phyloP scores from a whole-genome alignment of 768 basidiomycete genomes.

The Phanerochaete carnosa region DNA sequence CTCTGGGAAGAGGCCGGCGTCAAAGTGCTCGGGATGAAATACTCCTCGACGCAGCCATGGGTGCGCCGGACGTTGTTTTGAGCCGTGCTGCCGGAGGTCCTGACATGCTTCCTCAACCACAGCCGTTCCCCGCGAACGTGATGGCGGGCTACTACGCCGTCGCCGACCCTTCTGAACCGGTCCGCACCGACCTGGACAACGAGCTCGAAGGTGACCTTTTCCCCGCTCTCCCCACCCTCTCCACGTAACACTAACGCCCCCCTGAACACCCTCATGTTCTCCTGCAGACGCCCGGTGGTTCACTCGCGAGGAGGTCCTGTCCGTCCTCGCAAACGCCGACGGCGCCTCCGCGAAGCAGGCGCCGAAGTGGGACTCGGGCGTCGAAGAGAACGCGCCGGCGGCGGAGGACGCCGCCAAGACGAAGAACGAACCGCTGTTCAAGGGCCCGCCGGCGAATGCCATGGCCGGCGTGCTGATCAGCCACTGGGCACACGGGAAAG shows the following conservation, averaged over 20 bases:
- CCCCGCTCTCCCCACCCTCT: neutral
- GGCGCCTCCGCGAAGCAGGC: conserved; percentile 16
- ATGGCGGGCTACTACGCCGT: conserved; percentile 90
- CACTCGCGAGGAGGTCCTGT: conserved; percentile 66
- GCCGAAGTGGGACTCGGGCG: conserved; percentile 19
- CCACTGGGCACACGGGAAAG: conserved; percentile 69
- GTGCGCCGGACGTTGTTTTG: conserved; percentile 37
- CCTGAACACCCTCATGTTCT: neutral
- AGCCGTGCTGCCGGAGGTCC: neutral
- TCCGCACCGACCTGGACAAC: conserved; percentile 87
- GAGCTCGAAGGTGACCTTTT: conserved; percentile 74
- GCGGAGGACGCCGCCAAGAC: neutral
- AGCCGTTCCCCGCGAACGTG: conserved; percentile 89
- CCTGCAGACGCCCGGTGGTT: conserved; percentile 84
- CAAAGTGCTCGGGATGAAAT: conserved; percentile 76
- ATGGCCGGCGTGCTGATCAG: conserved; percentile 84
- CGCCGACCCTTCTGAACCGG: conserved; percentile 67
- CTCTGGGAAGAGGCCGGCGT: conserved; percentile 97
- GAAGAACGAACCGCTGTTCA: conserved; percentile 49
- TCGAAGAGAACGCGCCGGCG: neutral
- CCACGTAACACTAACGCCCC: neutral
- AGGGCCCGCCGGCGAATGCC: conserved; percentile 71
- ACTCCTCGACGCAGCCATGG: conserved; percentile 89
- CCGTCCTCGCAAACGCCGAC: conserved; percentile 53
- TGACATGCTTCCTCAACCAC: neutral